Base-by-base conservation (phyloP, 2,329 filamentous ascomycete species). In the Chaetomium globosum region DNA sequence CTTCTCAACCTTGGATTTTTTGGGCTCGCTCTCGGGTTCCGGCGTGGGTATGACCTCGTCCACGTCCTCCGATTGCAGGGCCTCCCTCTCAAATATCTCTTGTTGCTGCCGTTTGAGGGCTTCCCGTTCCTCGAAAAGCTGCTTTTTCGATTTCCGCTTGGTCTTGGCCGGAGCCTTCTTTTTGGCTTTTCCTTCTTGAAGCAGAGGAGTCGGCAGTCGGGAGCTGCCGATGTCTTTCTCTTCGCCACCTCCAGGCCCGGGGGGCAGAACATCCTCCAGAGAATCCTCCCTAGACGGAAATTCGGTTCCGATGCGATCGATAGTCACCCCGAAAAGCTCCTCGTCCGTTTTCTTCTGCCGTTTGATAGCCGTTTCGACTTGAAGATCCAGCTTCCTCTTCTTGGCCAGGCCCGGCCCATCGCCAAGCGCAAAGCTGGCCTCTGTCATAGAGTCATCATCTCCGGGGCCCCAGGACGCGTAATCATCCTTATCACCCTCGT, bases 81-180 rank as follows among this genome's bases (percentile, higher is more conserved):
- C 74, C 70, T 82, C 82, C 64, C 82, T 80, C 52, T 82, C 80
- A 49, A 75, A 80, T 61, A 74, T 80, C 71, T 78, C 79, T 67
- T 84, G 81, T 65, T 86, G 82, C 64, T 85, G 80, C 65, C 81
- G 80, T 69, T 87, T 87, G 62, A 86, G 77, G 12, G 84, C 84
- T 71, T 89, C 85, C 23, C 84, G 82, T 73, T 92, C 88, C 73
- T 90, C 87, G 54, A 89, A 84, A 2, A 91, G 75, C 73, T 93
- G 88, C 75, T 91, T 93, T 81, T 93, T 93, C 0, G 89, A 85
- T 77, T 91, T 92, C 80, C 86, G 92, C 80, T 91, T 91, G 4
- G 83, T 70, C 74, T 89, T 89, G 53, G 79, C 73, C 48, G 82
- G 81, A 75, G 81, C 81, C 76, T 87, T 89, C 76, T 85, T 86